Percentiles rank a stretch among this genome's conserved stretches.
Evolutionary conservation across 768 basidiomycete species (phyloP).

Genomic region (Dentipellis sp.): DNA sequence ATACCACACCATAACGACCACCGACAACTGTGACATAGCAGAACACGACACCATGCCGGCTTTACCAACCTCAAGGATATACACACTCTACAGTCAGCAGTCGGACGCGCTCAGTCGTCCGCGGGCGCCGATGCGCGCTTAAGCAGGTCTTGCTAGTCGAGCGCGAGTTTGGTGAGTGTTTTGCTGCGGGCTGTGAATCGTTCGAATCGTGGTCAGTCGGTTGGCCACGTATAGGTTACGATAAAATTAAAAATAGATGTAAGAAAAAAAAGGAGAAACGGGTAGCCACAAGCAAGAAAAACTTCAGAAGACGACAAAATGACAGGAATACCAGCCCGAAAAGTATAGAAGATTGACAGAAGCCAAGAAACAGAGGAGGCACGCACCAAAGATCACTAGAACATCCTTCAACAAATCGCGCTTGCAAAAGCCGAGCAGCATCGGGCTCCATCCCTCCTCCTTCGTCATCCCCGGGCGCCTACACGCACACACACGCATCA

Average conservation of each 20-base stretch:
- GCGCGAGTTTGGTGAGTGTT: slow-evolving; percentile 61
- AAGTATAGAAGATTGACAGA: background rate
- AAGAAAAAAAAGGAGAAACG: too few species aligned
- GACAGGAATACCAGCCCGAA: too few species aligned
- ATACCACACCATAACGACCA: background rate
- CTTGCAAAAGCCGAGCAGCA: slow-evolving; percentile 62
- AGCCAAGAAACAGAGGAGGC: background rate
- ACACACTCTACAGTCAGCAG: background rate
- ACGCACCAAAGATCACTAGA: slow-evolving; percentile 65
- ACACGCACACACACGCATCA: slow-evolving; percentile 10
- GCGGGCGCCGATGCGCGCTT: slow-evolving; percentile 37
- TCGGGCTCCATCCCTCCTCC: slow-evolving; percentile 61
- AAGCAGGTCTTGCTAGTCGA: slow-evolving; percentile 77
- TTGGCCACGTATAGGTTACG: too few species aligned
- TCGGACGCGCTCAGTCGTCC: slow-evolving; percentile 1
- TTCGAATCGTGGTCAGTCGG: too few species aligned
- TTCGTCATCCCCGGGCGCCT: slow-evolving; percentile 52
- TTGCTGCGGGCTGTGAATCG: slow-evolving; percentile 54
- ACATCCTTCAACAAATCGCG: slow-evolving; percentile 82
- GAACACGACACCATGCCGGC: too few species aligned
- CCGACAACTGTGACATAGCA: background rate
- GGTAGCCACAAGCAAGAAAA: too few species aligned
- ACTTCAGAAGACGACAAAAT: too few species aligned
- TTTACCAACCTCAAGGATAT: too few species aligned
- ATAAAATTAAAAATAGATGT: background rate